phyloP scores from a whole-genome alignment of 352 stramenopile genomes.

The Phytophthora brassicae region DNA sequence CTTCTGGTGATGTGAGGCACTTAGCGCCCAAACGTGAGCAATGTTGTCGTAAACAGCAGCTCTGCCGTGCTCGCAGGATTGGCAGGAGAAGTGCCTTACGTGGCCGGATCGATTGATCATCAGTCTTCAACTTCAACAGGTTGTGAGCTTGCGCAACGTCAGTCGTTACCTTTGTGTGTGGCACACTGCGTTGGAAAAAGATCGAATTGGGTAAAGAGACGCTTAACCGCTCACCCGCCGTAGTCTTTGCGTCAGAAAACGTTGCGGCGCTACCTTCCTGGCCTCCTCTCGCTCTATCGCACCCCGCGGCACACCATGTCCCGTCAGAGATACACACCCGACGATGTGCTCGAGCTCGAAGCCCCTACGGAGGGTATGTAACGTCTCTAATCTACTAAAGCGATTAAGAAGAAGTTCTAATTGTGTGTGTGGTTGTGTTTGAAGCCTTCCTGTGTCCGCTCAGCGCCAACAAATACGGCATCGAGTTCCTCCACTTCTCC shows the following conservation, averaged over 20 bases:
- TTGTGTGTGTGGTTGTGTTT: slow-evolving; percentile 5
- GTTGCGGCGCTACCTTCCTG: neutral
- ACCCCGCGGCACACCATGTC: slow-evolving; percentile 40
- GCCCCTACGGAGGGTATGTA: slow-evolving; percentile 70
- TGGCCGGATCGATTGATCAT: neutral
- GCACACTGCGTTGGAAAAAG: slow-evolving; percentile 26
- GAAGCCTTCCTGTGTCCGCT: slow-evolving; percentile 93
- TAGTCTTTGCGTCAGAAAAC: neutral
- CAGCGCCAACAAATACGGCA: slow-evolving; percentile 93
- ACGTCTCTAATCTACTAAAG: neutral
- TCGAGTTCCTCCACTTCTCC: slow-evolving; percentile 95
- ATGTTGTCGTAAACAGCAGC: neutral
- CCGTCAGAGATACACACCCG: slow-evolving; percentile 77
- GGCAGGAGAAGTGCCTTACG: neutral
- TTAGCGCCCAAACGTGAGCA: too few relatives aligned
- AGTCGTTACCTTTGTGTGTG: slow-evolving; percentile 19
- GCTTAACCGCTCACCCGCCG: slow-evolving; percentile 22
- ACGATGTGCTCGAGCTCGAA: slow-evolving; percentile 82
- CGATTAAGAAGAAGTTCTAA: slow-evolving; percentile 1
- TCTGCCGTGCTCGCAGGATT: neutral
- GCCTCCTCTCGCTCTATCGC: slow-evolving; percentile 16
- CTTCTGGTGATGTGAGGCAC: neutral
- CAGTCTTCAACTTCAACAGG: slow-evolving; percentile 12
- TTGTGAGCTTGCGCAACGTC: too few relatives aligned
- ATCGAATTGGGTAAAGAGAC: slow-evolving; percentile 24